Percentiles rank a stretch among this genome's conserved stretches.
Evolutionary conservation across 1,139 yeast genomes (phyloP).

Genomic region (Chernovozyma aurita): DNA sequence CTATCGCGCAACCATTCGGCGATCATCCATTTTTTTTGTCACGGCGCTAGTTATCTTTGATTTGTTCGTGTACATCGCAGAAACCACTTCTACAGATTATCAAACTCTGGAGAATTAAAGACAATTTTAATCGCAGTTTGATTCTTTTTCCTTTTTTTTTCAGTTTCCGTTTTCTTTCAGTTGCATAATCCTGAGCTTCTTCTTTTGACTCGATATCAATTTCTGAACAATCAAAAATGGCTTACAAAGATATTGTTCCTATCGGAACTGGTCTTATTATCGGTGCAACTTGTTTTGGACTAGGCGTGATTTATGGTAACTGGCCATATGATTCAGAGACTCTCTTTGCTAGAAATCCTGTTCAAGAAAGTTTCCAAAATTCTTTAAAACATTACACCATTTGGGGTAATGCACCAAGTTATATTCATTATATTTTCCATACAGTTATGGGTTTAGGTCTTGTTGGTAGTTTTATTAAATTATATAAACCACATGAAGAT

Average conservation of each 20-base stretch:
- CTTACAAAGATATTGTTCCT: slow-evolving; percentile 47
- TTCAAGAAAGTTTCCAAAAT: slow-evolving; percentile 48
- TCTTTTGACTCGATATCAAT: too few relatives aligned
- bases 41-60: background rate
- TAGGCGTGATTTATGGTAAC: slow-evolving; percentile 76
- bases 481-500: slow-evolving; percentile 82
- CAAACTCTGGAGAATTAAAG: too few relatives aligned
- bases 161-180: too few relatives aligned
- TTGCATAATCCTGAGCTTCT: too few relatives aligned
- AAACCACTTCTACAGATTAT: background rate
- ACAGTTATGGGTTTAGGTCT: slow-evolving; percentile 58
- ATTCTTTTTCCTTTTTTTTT: too few relatives aligned
- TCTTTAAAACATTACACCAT: slow-evolving; percentile 71
- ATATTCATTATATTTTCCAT: slow-evolving; percentile 60
- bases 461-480: slow-evolving; percentile 68
- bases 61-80: background rate
- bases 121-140: too few relatives aligned
- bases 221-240: too few relatives aligned
- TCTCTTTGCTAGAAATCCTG: slow-evolving; percentile 57
- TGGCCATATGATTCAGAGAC: slow-evolving; percentile 79
- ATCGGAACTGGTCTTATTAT: slow-evolving; percentile 46
- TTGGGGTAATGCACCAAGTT: slow-evolving; percentile 63
- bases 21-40: background rate
- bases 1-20: background rate
- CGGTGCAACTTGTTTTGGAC: slow-evolving; percentile 60